Base-by-base conservation (phyloP, 225 moss, liverwort and hornwort genomes). In the Pseudisothecium myosuroides region DNA sequence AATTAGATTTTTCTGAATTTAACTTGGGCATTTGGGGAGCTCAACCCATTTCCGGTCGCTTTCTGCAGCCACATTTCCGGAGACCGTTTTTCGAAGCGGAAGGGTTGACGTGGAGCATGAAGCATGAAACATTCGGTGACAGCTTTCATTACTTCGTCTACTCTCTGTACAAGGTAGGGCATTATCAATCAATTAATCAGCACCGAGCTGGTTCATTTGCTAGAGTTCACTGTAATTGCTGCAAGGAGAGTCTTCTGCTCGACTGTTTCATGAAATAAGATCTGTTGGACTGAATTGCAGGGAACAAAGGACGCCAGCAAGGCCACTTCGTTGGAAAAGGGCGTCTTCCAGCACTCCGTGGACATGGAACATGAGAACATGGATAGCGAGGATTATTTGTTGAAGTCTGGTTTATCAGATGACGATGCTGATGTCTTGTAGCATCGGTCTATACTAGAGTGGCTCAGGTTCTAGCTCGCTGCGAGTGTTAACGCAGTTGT, bases 81-180 rank as follows among this genome's bases (percentile, higher is more conserved):
- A 92, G 94, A 90, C 93, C 93, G 1, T 93, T 97, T 69, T 98
- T 98, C 76, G 97, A 97, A 90, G 97, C 95, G 32, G 91, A 92
- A 87, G 95, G 97, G 29, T 83, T 98, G 83, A 95, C 96, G 45
- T 98, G 98, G 98, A 89, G 93, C 52, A 98, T 96, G 96, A 92
- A 94, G 54, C 89, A 94, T 87, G 92, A 93, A 75, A 96, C 96
- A 55, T 98, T 97, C 63, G 98, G 98, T 65, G 95, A 95, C 65
- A 94, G 92, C 82, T 98, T 98, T 87, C 98, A 97, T 87, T 96
- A 98, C 91, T 97, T 95, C 84, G 95, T 98, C 78, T 98, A 98
- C 88, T 93, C 92, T 75, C 71, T 98, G 32, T 75, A 85, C 88
- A 98, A 98, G 98, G 97, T 98, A 85, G 49, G 72, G n/a, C 49